Evolutionary conservation across 129 eudicot genomes (phyloP), one percentile per base, ranked within the genome.

Genomic region (Pulicaria dysenterica): DNA sequence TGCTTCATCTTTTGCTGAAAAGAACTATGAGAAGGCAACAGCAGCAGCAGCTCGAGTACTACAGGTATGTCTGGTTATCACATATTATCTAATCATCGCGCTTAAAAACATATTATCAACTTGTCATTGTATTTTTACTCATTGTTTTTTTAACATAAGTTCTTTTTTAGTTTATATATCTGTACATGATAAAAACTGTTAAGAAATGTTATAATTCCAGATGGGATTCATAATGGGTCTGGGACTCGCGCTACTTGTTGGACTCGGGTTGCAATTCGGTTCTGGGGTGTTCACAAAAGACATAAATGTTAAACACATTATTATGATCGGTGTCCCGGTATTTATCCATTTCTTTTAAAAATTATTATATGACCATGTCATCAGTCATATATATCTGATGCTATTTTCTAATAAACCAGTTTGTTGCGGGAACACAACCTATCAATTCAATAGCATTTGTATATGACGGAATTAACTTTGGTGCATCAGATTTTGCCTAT

Each of bases 1-100:
- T 72, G 99, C 99, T 65, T 63, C 96, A 79, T 84, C 99, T 55
- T 90, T 94, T 88, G 91, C 99, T 79, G 97, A 94, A 79, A 90
- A 94, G 78, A 76, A 94, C 64, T 86, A 85, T 65, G 74, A 83
- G 61, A 94, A 90, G 74, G 99, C 99, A 79, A 83, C 89, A 40
- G 90, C 94, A 17, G 81, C 92, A 53, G 97, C 97, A 51, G 69
- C 83, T 49, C 79, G 97, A 64, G 99, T 94, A 10, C 77, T 94
- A 24, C 99, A 94, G 96, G 99, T 94, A 70, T 4, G 53, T 17
- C 36, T 67, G 36, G 36, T 55, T 41, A 54, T 70, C 53, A 11
- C 50, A 53, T 69, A 44, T 8, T 62, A 62, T 62, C 46, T 24
- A 24, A 24, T 24, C 31, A 24, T 24, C 2, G 31, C 2, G 31